phyloP scores from a whole-genome alignment of 768 basidiomycete genomes.

The Macrolepiota albuminosa region DNA sequence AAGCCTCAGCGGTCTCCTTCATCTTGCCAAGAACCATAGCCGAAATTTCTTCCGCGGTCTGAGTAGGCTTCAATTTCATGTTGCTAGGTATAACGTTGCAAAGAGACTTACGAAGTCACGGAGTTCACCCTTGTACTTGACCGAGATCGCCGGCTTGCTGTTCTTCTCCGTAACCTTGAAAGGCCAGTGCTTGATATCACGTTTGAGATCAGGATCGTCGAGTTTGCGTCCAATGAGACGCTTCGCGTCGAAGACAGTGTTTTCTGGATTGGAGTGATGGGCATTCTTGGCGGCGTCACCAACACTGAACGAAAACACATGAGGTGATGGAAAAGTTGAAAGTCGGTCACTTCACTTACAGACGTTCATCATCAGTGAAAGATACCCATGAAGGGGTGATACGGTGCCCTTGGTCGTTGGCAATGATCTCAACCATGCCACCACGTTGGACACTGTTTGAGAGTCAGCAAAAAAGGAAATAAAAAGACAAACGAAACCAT shows the following conservation, averaged over 20 bases:
- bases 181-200: constrained; percentile 89
- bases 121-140: constrained; percentile 72
- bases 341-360: constrained; percentile 31
- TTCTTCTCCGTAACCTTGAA: constrained; percentile 77
- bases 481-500: constrained; percentile 22
- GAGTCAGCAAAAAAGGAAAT: neutral
- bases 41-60: constrained; percentile 92
- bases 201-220: constrained; percentile 74
- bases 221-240: constrained; percentile 88
- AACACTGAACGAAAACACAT: constrained; percentile 43
- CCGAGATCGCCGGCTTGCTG: constrained; percentile 76
- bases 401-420: constrained; percentile 86
- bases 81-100: neutral
- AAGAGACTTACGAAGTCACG: constrained; percentile 71
- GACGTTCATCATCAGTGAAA: constrained; percentile 76
- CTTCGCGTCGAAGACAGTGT: constrained; percentile 97
- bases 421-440: constrained; percentile 86
- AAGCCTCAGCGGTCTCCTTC: constrained; percentile 99
- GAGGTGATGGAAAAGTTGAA: neutral
- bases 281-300: constrained; percentile 98
- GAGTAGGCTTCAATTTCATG: neutral
- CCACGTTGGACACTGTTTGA: constrained; percentile 67
- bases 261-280: constrained; percentile 83
- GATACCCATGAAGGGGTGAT: constrained; percentile 87
- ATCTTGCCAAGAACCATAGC: constrained; percentile 97